Percentiles rank a stretch among this genome's conserved stretches.
These are phyloP conservation scores for Plectranthus barbatus DNA, from an alignment of 257 asterid species.

Conservation along the genomic window DNA sequence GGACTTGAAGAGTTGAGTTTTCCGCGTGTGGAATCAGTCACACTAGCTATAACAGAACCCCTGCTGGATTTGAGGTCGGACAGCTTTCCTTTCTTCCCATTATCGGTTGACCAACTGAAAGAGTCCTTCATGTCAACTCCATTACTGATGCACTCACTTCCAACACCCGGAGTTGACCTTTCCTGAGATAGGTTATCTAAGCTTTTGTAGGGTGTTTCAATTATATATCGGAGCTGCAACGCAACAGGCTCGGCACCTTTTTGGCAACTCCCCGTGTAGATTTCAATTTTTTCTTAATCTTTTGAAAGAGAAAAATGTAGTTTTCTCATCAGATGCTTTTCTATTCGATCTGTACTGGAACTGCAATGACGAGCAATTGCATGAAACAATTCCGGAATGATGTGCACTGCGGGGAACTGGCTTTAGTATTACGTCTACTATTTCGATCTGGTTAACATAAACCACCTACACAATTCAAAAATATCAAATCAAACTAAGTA, in stretches of 20 bases:
- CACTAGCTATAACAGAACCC: constrained; percentile 16
- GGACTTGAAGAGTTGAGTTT: constrained; percentile 27
- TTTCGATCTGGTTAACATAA: too few species aligned
- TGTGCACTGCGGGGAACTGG: constrained; percentile 29
- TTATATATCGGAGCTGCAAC: too few species aligned
- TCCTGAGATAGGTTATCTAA: too few species aligned
- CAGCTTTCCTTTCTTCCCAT: constrained; percentile 16
- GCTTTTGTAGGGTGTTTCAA: too few species aligned
- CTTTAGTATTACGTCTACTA: constrained; percentile 50
- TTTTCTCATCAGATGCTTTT: constrained; percentile 23
- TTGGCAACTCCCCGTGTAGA: constrained; percentile 38
- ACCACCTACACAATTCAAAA: too few species aligned
- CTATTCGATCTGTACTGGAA: constrained; percentile 13
- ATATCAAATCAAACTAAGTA: too few species aligned
- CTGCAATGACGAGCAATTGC: constrained; percentile 49
- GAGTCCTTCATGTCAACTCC: too few species aligned
- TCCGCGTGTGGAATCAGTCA: constrained; percentile 11
- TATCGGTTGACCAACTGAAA: too few species aligned
- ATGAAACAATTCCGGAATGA: constrained; percentile 20
- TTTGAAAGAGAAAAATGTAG: constrained; percentile 37
- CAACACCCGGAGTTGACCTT: background rate
- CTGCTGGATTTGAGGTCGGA: background rate
- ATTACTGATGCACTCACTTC: constrained; percentile 9
- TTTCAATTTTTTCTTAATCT: constrained; percentile 53
- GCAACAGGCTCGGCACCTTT: too few species aligned